These are phyloP conservation scores for Olyra latifolia DNA, from an alignment of 176 grass and related monocot species.

Conservation along the genomic window DNA sequence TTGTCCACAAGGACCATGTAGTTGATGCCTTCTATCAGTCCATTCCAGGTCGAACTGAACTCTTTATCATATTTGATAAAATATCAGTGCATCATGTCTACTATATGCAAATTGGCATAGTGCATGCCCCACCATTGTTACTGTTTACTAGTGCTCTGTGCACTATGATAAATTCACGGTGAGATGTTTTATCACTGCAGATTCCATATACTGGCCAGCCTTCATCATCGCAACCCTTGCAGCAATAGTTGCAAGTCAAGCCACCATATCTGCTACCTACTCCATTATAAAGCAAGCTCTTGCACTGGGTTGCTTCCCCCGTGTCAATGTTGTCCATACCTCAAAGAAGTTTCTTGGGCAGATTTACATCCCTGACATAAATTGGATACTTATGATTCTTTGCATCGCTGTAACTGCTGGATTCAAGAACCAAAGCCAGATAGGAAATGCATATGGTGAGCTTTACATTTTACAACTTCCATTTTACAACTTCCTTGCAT, in stretches of 20 bases:
- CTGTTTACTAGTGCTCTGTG: constrained; percentile 13
- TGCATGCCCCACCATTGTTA: constrained; percentile 22
- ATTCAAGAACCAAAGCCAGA: constrained; percentile 75
- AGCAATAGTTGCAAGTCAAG: constrained; percentile 88
- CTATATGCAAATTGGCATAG: constrained; percentile 11
- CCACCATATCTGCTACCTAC: constrained; percentile 87
- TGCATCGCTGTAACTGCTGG: constrained; percentile 88
- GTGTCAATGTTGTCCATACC: constrained; percentile 80
- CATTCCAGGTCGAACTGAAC: constrained; percentile 53
- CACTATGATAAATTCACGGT: constrained; percentile 28
- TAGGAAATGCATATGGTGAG: constrained; percentile 93
- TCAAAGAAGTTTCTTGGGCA: constrained; percentile 80
- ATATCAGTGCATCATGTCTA: constrained; percentile 15
- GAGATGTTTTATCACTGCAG: constrained; percentile 43
- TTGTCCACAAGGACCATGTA: constrained; percentile 56
- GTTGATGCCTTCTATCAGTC: constrained; percentile 74
- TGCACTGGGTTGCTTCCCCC: constrained; percentile 78
- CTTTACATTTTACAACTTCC: constrained; percentile 37
- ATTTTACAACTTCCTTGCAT: not conserved
- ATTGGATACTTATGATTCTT: constrained; percentile 84
- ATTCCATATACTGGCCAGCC: constrained; percentile 72
- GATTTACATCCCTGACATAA: constrained; percentile 94
- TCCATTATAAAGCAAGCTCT: constrained; percentile 85
- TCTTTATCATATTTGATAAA: constrained; percentile 4
- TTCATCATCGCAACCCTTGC: constrained; percentile 76